These are phyloP conservation scores for Spathaspora girioi DNA, from an alignment of 805 yeast species.

Conservation along the genomic window DNA sequence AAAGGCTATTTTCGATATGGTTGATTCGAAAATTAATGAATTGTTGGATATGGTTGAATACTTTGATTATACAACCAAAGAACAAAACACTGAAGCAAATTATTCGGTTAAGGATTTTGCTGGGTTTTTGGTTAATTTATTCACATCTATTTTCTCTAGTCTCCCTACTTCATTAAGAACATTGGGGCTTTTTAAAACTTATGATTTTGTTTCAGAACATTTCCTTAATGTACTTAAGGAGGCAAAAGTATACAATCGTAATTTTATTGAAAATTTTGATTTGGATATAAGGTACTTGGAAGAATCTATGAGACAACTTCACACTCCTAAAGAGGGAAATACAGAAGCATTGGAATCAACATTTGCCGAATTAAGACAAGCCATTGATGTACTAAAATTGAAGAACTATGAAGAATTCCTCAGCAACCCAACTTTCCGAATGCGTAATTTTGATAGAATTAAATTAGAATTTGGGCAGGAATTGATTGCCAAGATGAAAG, in stretches of 20 bases:
- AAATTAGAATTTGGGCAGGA: conserved; percentile 66
- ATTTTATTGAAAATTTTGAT: conserved; percentile 70
- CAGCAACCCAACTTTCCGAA: conserved; percentile 41
- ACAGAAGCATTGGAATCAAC: conserved; percentile 64
- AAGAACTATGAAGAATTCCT: conserved; percentile 64
- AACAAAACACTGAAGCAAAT: conserved; percentile 58
- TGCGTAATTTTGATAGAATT: conserved; percentile 65
- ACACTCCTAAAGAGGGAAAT: conserved; percentile 19
- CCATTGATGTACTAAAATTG: conserved; percentile 63
- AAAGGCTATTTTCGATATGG: conserved; percentile 72
- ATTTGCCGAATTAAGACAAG: conserved; percentile 75
- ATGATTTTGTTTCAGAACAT: conserved; percentile 76
- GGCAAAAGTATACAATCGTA: conserved; percentile 53
- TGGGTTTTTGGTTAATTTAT: conserved; percentile 77
- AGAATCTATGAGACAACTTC: conserved; percentile 40
- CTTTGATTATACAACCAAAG: conserved; percentile 69
- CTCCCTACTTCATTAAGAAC: conserved; percentile 77
- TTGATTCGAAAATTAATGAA: conserved; percentile 75
- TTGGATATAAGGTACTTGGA: conserved; percentile 74
- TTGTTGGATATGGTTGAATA: conserved; percentile 79
- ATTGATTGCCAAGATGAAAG: conserved; percentile 51
- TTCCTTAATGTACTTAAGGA: conserved; percentile 59
- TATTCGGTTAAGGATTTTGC: conserved; percentile 79
- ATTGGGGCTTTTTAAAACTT: conserved; percentile 77
- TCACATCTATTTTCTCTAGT: conserved; percentile 77